Base-by-base conservation (phyloP, 441 rosid genomes). In the Euphorbia celastroides region DNA sequence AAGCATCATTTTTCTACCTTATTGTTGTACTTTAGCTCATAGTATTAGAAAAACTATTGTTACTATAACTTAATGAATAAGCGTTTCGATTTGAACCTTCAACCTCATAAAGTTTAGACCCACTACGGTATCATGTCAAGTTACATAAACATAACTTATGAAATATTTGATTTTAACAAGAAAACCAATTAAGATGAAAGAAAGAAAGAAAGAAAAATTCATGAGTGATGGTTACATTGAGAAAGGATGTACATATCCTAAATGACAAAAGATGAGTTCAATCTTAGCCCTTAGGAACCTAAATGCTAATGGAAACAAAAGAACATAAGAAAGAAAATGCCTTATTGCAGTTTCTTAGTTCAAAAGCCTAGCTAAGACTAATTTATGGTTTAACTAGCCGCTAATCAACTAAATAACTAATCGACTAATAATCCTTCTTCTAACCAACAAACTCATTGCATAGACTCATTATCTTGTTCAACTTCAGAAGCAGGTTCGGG, bases 401-500 rank as follows among this genome's bases (percentile, higher is more conserved):
- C 0, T 52, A 25, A 16, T 17, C 34, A 17, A 70, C 65, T 64
- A 50, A 7, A 6, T 52, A 31, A 67, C 1, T 10, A 41, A 38
- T 32, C 42, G 32, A 26, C 50, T 56, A 26, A n/a, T 66, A 10
- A 11, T 17, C 12, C 66, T 58, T 63, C 16, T 5, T 48, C 16
- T 12, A 48, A 4, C 19, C 1, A 48, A 17, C 50, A n/a, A n/a
- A n/a, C 22, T 79, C 76, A 82, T 71, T 84, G 82, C 81, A 75
- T 72, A 74, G 83, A 86, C 48, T 81, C 87, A 65, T 83, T 80
- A 79, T 89, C 96, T 77, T 92, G 98, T 60, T 93, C 98, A 57
- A 93, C 87, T 77, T 93, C 98, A 57, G 98, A 90, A 26, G 98
- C 83, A 42, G 92, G 90, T 30, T 93, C 83, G 38, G 92, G 90